Evolutionary conservation across 345 rosid genomes (phyloP), one percentile per base, ranked within the genome.

Genomic region (Capsella bursapastoris): DNA sequence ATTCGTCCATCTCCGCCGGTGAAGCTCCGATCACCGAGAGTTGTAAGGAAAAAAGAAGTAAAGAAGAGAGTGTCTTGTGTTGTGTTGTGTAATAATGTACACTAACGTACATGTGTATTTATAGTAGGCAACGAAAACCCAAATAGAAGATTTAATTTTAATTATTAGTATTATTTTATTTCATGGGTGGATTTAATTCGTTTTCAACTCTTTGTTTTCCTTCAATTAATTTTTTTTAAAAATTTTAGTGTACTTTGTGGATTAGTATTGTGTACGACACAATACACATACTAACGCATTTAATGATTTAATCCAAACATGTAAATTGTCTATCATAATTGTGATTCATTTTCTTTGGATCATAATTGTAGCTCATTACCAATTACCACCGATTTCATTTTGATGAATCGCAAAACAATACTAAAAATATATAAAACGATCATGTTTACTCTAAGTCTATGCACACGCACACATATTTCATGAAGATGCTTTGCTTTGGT

Each of bases 1-100:
- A 87, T 63, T 91, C 94, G 55, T 93, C 98, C 98, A 93, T 91
- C 10, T 75, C 56, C 56, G 50, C 73, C 51, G 73, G 43, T 35
- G 60, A 63, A 53, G 35, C 64, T 48, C 69, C 69, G 45, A 29
- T 50, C 15, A 58, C 78, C 18, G 25, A 2, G 5, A 53, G 12
- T 27, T 32, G 0, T 50, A 3, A 2, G 7, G 5, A 3, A 14
- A 9, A 1, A 40, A 35, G 18, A 11, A 63, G 66, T 14, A 22
- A 22, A 22, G 18, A 32, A 57, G 10, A 32, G 44, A 18, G 58
- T 13, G 56, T 71, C 22, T 60, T 51, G 57, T 48, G 49, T 55
- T 31, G 10, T 51, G 57, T 49, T 41, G 56, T 32, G 11, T 43
- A 43, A 40, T 34, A 22, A 8, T 70, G 59, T 57, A 70, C 71